Conservation (phyloP, 2,329 filamentous ascomycete genomes). For the Pezicula carpinea region DNA sequence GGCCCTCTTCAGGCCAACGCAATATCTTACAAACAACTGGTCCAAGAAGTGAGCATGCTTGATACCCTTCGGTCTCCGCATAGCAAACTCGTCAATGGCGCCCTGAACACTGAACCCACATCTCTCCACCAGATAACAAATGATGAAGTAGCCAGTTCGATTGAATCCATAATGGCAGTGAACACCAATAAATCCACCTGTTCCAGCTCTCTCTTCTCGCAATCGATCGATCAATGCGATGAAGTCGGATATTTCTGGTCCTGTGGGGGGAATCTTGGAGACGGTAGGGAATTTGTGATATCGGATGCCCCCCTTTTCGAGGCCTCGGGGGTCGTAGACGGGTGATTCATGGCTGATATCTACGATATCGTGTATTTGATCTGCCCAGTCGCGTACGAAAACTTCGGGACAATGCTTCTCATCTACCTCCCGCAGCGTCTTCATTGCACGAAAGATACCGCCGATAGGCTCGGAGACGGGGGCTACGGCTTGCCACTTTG, state of each 20-base stretch:
- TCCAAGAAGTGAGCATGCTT: conserved; percentile 87
- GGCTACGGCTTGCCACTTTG: conserved; percentile 78
- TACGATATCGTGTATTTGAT: conserved; percentile 68
- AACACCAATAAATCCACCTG: conserved; percentile 61
- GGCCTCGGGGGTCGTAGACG: conserved; percentile 74
- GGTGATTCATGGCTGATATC: conserved; percentile 90
- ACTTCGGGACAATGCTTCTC: conserved; percentile 70
- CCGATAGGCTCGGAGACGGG: conserved; percentile 78
- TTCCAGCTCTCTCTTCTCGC: conserved; percentile 35
- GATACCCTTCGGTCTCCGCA: conserved; percentile 73
- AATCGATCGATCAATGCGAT: not conserved
- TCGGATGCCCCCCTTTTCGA: conserved; percentile 61
- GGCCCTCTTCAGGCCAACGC: conserved; percentile 26
- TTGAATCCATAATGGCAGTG: conserved; percentile 98
- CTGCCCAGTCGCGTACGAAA: conserved; percentile 66
- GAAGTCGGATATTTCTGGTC: conserved; percentile 43
- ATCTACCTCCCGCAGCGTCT: conserved; percentile 88
- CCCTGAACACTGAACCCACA: conserved; percentile 67
- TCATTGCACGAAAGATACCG: conserved; percentile 80
- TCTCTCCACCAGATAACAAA: conserved; percentile 83
- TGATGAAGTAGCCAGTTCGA: conserved; percentile 85
- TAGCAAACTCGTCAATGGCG: conserved; percentile 74
- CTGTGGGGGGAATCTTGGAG: conserved; percentile 77
- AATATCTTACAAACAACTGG: conserved; percentile 75
- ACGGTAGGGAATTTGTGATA: conserved; percentile 90